Base-by-base conservation (phyloP, 129 eudicot species). In the Lonicera japonica region DNA sequence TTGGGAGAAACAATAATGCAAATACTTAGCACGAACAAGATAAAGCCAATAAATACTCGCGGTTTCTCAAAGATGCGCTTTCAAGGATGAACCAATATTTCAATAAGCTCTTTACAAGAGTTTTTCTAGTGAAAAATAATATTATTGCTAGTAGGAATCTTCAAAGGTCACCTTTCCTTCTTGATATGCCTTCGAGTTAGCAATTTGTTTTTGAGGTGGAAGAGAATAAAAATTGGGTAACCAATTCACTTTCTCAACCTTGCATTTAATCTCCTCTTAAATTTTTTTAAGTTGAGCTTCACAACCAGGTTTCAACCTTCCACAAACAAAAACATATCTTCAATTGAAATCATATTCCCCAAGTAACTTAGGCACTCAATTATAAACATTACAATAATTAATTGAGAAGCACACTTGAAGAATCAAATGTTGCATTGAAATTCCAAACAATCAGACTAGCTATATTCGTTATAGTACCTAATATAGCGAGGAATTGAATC, bases 271-370 rank as follows among this genome's bases (percentile, higher is more conserved):
- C 74, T 87, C 91, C 64, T 74, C 75, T 68, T 85, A 87, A 34
- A 85, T 80, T 72, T 77, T 85, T 56, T 79, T 66, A 11, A 84
- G 52, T 13, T 78, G 71, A 38, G 62, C 70, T 64, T 84, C 86
- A 61, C 75, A 84, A 25, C 86, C 95, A 17, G 96, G 96, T 74
- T 85, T 85, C 72, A 85, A 75, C 77, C 95, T 86, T 69, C 56
- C 40, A 34, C 23, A 1, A 65, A 16, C 54, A 68, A 58, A 70
- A 66, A 25, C 50, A 43, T 10, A 18, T 11, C 15, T 43, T 60
- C 20, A 6, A 39, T 60, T 60, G 40, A 9, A 20, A 24, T 23
- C 64, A 15, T 18, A 22, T 50, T 43, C 60, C 46, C 51, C 50
- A 43, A 43, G 1, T 10, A 43, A 10, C 14, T 43, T 43, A 1